Percentiles rank a stretch among this genome's conserved stretches.
Evolutionary conservation across 139 green algal genomes (phyloP).

Genomic region (Coelastrella sp.): DNA sequence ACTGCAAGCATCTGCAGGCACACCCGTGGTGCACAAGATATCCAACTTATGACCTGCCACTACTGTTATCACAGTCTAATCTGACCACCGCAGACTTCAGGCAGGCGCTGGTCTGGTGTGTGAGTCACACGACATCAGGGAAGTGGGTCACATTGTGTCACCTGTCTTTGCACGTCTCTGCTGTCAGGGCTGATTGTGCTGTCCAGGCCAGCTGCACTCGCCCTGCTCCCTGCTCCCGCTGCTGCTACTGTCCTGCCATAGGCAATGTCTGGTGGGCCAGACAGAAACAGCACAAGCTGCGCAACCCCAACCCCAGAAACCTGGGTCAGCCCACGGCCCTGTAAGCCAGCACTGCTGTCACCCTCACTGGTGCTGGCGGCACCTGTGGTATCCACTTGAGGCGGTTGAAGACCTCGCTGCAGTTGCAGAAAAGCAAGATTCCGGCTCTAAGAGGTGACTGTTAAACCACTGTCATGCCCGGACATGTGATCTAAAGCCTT

Average conservation of each 20-base stretch:
- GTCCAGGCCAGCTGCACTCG: background rate
- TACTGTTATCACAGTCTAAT: no score
- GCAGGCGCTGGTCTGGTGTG: no score
- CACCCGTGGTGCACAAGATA: background rate
- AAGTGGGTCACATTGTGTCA: background rate
- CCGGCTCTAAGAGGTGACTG: no score
- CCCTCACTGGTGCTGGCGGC: background rate
- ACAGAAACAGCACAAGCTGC: constrained; percentile 39
- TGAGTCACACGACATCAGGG: background rate
- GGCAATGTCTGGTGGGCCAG: constrained; percentile 73
- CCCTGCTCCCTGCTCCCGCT: background rate
- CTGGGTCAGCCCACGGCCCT: background rate
- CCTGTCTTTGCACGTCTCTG: constrained; percentile 11
- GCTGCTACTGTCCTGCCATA: constrained; percentile 50
- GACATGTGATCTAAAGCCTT: no score
- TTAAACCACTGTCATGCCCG: no score
- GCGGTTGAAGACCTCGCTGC: background rate
- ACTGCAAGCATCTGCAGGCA: no score
- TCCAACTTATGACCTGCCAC: background rate
- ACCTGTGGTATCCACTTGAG: background rate
- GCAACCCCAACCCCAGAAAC: background rate
- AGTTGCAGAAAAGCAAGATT: background rate
- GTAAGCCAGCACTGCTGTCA: background rate
- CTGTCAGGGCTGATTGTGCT: background rate
- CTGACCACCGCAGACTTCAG: no score